phyloP scores from a whole-genome alignment of 108 stramenopile species.

The Fragilaria radians region DNA sequence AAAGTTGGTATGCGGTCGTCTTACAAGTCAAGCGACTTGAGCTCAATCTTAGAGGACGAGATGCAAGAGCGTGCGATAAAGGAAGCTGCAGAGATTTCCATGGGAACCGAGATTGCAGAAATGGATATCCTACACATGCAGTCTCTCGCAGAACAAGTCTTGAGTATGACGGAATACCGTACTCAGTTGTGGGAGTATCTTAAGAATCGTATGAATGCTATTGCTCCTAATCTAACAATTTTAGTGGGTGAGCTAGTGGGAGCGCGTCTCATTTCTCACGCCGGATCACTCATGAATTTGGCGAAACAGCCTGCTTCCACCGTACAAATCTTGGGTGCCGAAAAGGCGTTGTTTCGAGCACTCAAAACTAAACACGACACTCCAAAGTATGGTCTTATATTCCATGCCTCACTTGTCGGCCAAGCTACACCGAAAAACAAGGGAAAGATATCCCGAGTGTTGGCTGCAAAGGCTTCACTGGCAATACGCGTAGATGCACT shows the following conservation, averaged over 20 bases:
- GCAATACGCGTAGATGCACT: conserved; percentile 99
- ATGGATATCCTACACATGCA: conserved; percentile 92
- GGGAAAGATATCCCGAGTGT: conserved; percentile 98
- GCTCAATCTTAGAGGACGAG: conserved; percentile 90
- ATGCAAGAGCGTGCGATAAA: conserved; percentile 82
- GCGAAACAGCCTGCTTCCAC: conserved; percentile 99
- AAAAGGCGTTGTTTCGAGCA: conserved; percentile 99
- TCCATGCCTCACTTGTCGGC: conserved; percentile 96
- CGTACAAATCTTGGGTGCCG: conserved; percentile 99
- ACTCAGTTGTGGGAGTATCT: conserved; percentile 97
- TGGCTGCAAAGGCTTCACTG: conserved; percentile 97
- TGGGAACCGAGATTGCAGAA: conserved; percentile 99
- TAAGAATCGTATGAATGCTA: conserved; percentile 98
- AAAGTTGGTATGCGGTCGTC: conserved; percentile 86
- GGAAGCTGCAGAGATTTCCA: conserved; percentile 96
- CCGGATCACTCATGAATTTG: conserved; percentile 97
- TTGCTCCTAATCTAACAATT: conserved; percentile 99
- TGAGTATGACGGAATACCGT: conserved; percentile 97
- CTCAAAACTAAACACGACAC: conserved; percentile 99
- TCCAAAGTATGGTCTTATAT: conserved; percentile 99
- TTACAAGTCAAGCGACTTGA: conserved; percentile 79
- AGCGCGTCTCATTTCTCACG: conserved; percentile 97
- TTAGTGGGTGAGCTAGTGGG: conserved; percentile 98
- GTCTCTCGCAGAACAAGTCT: conserved; percentile 92
- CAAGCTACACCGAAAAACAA: conserved; percentile 99